A percentile compares a stretch with the other conserved stretches of the same genome.
These are phyloP conservation scores for Penicillium aurantiogriseum DNA, from an alignment of 2,329 filamentous ascomycete species.

Conservation along the genomic window DNA sequence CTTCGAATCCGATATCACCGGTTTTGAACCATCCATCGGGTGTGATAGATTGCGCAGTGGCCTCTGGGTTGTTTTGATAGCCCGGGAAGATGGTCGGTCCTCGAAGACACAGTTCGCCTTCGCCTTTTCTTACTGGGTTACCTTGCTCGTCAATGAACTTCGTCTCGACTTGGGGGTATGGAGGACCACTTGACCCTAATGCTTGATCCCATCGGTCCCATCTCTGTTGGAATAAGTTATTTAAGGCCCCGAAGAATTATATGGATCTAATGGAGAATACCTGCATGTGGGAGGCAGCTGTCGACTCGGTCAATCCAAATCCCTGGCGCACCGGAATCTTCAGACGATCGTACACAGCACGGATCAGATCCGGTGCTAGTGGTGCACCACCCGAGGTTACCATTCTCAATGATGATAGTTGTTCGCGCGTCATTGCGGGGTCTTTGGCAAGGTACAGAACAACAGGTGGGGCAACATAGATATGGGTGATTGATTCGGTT, in stretches of 20 bases:
- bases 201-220: constrained; percentile 17
- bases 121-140: background rate
- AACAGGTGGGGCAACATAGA: constrained; percentile 21
- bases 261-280: background rate
- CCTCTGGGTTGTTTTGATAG: constrained; percentile 68
- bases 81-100: constrained; percentile 76
- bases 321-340: too few relatives aligned
- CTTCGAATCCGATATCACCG: constrained; percentile 71
- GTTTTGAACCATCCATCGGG: constrained; percentile 72
- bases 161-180: constrained; percentile 15
- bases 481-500: constrained; percentile 13
- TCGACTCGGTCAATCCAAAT: too few relatives aligned
- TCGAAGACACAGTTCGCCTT: constrained; percentile 62
- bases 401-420: too few relatives aligned
- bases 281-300: constrained; percentile 13
- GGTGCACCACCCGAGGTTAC: too few relatives aligned
- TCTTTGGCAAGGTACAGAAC: constrained; percentile 8
- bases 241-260: too few relatives aligned
- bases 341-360: too few relatives aligned
- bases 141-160: constrained; percentile 8
- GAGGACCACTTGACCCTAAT: constrained; percentile 15
- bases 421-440: too few relatives aligned
- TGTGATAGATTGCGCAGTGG: constrained; percentile 66
- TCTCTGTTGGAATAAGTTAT: constrained; percentile 1
- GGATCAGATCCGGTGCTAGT: too few relatives aligned